phyloP scores from a whole-genome alignment of 78 protist genomes.

The Pigoraptor vietnamica region DNA sequence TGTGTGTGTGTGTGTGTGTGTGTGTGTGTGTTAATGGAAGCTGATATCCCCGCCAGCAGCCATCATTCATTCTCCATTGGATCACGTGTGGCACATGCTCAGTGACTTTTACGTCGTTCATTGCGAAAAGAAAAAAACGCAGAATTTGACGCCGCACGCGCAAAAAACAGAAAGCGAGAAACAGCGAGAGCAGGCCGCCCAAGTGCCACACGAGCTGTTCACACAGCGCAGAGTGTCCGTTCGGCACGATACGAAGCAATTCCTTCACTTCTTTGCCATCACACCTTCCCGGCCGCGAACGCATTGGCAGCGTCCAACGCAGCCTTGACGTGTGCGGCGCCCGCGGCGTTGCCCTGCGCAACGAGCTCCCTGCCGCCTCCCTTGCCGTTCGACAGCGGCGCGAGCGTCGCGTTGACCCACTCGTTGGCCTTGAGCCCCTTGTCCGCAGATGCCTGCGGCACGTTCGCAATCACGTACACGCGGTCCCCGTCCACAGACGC shows the following conservation, averaged over 20 bases:
- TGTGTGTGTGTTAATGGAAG: too few relatives aligned
- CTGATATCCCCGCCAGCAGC: too few relatives aligned
- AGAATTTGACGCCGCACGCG: too few relatives aligned
- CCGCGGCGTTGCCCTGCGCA: background rate
- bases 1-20: too few relatives aligned
- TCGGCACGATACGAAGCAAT: background rate
- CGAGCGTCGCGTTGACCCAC: background rate
- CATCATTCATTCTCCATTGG: too few relatives aligned
- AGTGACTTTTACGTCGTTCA: too few relatives aligned
- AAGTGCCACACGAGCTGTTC: background rate
- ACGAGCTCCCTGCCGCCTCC: background rate
- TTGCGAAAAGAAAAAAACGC: too few relatives aligned
- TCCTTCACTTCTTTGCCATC: background rate
- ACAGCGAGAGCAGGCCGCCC: too few relatives aligned
- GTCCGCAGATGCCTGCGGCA: background rate
- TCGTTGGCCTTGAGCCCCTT: slow-evolving; percentile 1
- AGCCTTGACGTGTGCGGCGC: background rate
- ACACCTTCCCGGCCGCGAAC: background rate
- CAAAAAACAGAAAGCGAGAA: too few relatives aligned
- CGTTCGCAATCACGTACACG: background rate
- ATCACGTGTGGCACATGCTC: too few relatives aligned
- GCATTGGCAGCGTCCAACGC: background rate
- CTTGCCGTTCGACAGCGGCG: background rate
- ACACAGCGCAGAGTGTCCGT: background rate
- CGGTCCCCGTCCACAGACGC: background rate